Percentiles rank a stretch among this genome's conserved stretches.
Conservation (phyloP, 1,284 basidiomycete genomes). For the Austroboletus sp. region DNA sequence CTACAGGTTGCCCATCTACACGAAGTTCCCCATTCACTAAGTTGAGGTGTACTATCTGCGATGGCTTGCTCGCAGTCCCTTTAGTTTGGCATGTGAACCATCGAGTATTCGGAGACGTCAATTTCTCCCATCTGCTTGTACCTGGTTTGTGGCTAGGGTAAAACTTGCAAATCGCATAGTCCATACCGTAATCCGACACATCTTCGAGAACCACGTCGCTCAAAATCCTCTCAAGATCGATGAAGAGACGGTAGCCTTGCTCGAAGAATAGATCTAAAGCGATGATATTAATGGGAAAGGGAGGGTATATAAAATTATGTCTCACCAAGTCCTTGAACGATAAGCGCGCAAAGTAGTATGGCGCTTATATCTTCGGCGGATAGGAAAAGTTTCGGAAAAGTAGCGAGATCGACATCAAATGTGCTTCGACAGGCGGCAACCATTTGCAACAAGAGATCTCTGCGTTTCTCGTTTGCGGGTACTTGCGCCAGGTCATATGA, state of each 20-base stretch:
- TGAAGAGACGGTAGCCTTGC: slow-evolving; percentile 2
- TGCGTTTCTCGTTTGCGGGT: not conserved
- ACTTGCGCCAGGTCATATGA: not conserved
- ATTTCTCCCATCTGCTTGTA: not conserved
- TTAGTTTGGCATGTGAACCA: not conserved
- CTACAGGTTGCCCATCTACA: slow-evolving; percentile 32
- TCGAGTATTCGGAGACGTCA: not conserved
- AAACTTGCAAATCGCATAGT: slow-evolving; percentile 4
- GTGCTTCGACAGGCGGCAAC: not conserved
- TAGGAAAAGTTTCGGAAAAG: not conserved
- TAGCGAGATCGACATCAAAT: not conserved
- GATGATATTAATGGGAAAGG: no score
- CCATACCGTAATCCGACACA: slow-evolving; percentile 17
- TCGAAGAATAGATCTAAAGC: slow-evolving; percentile 16
- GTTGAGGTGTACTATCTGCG: not conserved
- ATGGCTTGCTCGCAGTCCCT: not conserved
- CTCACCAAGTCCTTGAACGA: no score
- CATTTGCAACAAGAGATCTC: not conserved
- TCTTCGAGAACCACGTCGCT: slow-evolving; percentile 4
- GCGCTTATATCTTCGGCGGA: not conserved
- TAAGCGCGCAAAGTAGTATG: no score
- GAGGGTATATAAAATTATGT: no score
- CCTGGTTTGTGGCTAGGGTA: slow-evolving; percentile 23
- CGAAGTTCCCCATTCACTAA: not conserved
- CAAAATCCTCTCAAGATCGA: not conserved